Evolutionary conservation across 352 stramenopile species (phyloP), one percentile per base, ranked within the genome.

Genomic region (Pythium chondricola): DNA sequence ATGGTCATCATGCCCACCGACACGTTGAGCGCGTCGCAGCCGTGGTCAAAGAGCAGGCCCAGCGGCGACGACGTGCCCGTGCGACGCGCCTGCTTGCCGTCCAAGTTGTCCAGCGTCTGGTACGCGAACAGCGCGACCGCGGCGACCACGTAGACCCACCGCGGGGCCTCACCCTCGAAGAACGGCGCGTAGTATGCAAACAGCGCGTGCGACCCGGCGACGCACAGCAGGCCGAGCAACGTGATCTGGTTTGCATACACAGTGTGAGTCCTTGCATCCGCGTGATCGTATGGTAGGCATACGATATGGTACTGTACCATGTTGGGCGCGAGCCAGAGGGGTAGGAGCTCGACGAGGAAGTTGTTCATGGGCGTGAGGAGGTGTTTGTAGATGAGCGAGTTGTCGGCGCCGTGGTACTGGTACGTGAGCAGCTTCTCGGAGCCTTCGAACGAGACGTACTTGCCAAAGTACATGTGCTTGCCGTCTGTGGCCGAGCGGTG

Each of bases 381-480:
- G 47, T 90, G 69, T 58, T 91, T 88, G 68, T 91, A 93, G 52
- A 93, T 78, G 49, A 90, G 68, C 63, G 82, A 93, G 57, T 93
- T 84, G 69, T 93, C 82, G 21, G 71, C 58, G 39, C 82, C 82
- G 47, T 93, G 81, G 65, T 93, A 93, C 61, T 90, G 67, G 65
- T 93, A 93, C 33, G 79, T 88, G 18, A 74, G 71, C 43, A 93
- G 65, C 51, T 93, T 93, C 53, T 89, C 81, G 6, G 77, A 90
- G 29, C 79, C 82, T 64, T 91, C 82, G 41, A 86, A 73, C 26
- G 74, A 85, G 32, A 93, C 82, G 45, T 93, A 93, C 59, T 90
- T 93, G 56, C 80, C 77, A 65, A 93, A 93, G 61, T 93, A 93
- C 53, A 73, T 91, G 43, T 81, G 80, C 58, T 93, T 93, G 43